phyloP scores from a whole-genome alignment of 2,329 filamentous ascomycete genomes.

The Thelonectria blattea region DNA sequence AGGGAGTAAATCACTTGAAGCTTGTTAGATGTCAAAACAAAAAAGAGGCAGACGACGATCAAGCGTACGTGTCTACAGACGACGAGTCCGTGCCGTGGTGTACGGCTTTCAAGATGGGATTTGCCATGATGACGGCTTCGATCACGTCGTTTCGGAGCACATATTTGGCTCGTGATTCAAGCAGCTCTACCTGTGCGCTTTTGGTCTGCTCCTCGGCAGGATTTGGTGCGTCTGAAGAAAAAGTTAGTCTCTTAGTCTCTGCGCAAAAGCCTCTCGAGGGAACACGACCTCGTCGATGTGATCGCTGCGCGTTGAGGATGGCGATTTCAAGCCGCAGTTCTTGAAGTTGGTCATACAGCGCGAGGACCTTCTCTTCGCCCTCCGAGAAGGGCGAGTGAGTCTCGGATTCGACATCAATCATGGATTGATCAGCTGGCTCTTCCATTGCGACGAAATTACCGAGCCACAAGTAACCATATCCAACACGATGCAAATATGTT shows the following conservation, averaged over 20 bases:
- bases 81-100: slow-evolving; percentile 70
- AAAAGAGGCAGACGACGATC: neutral
- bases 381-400: slow-evolving; percentile 63
- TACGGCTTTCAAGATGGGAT: slow-evolving; percentile 79
- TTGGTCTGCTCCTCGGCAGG: slow-evolving; percentile 58
- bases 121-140: slow-evolving; percentile 71
- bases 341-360: slow-evolving; percentile 73
- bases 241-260: slow-evolving; percentile 19
- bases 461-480: too few species aligned
- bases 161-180: slow-evolving; percentile 74
- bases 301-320: slow-evolving; percentile 62
- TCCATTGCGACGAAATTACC: slow-evolving; percentile 32
- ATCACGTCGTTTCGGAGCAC: slow-evolving; percentile 72
- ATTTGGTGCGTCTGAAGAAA: slow-evolving; percentile 32
- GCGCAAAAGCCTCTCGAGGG: neutral
- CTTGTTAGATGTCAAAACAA: slow-evolving; percentile 15
- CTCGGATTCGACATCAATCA: slow-evolving; percentile 43
- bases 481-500: too few species aligned
- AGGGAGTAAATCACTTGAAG: slow-evolving; percentile 67
- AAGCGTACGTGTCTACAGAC: slow-evolving; percentile 69
- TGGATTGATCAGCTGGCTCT: slow-evolving; percentile 37
- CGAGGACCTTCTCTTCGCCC: slow-evolving; percentile 69
- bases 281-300: slow-evolving; percentile 43
- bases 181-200: slow-evolving; percentile 67
- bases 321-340: slow-evolving; percentile 76